Evolutionary conservation across 345 rosid species (phyloP).

Genomic region (Salix purpurea): DNA sequence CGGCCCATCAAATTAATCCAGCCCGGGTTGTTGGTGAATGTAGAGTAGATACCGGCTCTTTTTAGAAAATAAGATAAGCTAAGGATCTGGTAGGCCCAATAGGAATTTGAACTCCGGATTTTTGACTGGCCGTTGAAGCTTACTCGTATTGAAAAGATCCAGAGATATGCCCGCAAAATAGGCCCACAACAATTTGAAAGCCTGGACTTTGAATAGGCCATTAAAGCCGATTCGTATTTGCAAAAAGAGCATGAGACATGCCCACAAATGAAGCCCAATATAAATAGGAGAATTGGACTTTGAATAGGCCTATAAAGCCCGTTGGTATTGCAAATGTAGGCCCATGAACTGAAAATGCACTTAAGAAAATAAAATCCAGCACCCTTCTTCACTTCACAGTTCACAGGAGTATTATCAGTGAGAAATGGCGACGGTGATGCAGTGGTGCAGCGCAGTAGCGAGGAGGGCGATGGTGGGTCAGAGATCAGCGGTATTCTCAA

Average conservation of each 20-base stretch:
- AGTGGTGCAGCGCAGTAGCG: constrained; percentile 57
- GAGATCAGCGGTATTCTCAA: constrained; percentile 21
- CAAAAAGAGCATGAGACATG: too few species aligned
- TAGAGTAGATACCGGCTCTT: too few species aligned
- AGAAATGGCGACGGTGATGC: constrained; percentile 34
- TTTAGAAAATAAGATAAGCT: background rate
- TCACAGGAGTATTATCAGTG: background rate
- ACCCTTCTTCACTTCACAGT: background rate
- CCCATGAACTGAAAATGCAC: background rate
- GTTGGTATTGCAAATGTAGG: background rate
- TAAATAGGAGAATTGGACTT: too few species aligned
- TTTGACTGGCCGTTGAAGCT: background rate
- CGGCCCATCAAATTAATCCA: background rate
- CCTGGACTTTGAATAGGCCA: too few species aligned
- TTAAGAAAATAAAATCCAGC: background rate
- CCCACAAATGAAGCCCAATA: too few species aligned
- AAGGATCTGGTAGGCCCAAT: background rate
- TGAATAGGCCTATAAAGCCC: background rate
- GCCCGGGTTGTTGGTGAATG: too few species aligned
- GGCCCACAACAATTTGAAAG: too few species aligned
- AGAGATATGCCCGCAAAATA: too few species aligned
- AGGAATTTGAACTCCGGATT: too few species aligned
- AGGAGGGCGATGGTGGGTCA: constrained; percentile 47
- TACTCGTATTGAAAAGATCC: background rate
- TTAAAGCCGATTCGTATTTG: too few species aligned